A percentile compares a stretch with the other conserved stretches of the same genome.
These are phyloP conservation scores for Emericellopsis terricola DNA, from an alignment of 495 filamentous ascomycete species.

Conservation along the genomic window DNA sequence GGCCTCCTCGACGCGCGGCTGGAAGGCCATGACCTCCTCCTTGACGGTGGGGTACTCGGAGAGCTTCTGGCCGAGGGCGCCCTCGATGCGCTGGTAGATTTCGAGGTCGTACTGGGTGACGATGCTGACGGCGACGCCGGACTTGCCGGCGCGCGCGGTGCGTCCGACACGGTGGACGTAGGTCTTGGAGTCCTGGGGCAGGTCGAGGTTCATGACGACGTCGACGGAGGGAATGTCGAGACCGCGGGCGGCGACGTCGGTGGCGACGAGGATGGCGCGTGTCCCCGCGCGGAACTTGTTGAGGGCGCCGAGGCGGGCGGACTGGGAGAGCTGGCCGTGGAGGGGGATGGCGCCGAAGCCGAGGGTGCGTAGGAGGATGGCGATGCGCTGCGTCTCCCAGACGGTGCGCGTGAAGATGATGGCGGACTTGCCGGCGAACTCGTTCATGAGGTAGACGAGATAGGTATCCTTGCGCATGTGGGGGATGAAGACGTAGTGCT, in stretches of 20 bases:
- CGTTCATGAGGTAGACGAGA: conserved; percentile 69
- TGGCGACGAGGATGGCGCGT: conserved; percentile 80
- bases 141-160: conserved; percentile 78
- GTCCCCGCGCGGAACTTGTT: conserved; percentile 66
- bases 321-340: conserved; percentile 79
- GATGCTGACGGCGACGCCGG: conserved; percentile 62
- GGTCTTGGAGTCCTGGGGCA: conserved; percentile 70
- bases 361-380: conserved; percentile 62
- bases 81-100: conserved; percentile 69
- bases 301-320: conserved; percentile 63
- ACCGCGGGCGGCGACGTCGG: conserved; percentile 86
- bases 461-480: conserved; percentile 85
- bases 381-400: conserved; percentile 69
- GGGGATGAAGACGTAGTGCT: conserved; percentile 71
- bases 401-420: conserved; percentile 94
- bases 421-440: conserved; percentile 60
- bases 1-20: conserved; percentile 62
- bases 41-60: conserved; percentile 46
- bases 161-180: conserved; percentile 93
- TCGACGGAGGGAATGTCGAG: conserved; percentile 90
- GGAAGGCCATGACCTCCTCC: conserved; percentile 80
- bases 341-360: conserved; percentile 74
- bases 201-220: conserved; percentile 72
- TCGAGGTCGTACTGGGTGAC: conserved; percentile 90
- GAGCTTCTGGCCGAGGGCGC: conserved; percentile 59